phyloP scores from a whole-genome alignment of 2,329 filamentous ascomycete genomes.

The Venturia carpophila region DNA sequence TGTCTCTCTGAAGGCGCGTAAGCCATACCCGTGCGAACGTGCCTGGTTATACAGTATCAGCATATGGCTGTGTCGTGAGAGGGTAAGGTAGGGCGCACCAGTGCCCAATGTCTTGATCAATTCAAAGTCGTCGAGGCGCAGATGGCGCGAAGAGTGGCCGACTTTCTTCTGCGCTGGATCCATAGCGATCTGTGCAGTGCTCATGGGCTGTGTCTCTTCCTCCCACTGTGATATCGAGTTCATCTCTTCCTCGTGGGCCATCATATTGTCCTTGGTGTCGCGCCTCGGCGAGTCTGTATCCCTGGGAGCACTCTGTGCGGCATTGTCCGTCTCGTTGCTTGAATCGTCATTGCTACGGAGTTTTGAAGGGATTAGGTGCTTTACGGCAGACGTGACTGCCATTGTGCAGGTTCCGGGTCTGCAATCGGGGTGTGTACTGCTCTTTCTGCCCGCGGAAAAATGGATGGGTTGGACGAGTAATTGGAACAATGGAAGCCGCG shows the following conservation, averaged over 20 bases:
- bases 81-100: slow-evolving; percentile 42
- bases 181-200: slow-evolving; percentile 32
- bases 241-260: slow-evolving; percentile 41
- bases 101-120: slow-evolving; percentile 70
- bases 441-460: slow-evolving; percentile 17
- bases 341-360: slow-evolving; percentile 25
- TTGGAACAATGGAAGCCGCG: neutral
- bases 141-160: slow-evolving; percentile 9
- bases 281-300: neutral
- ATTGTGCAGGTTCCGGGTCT: neutral
- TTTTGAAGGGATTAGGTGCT: slow-evolving; percentile 29
- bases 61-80: neutral
- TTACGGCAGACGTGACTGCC: slow-evolving; percentile 31
- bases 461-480: neutral
- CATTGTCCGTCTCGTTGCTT: slow-evolving; percentile 22
- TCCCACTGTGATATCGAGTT: slow-evolving; percentile 40
- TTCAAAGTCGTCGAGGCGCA: slow-evolving; percentile 54
- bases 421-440: slow-evolving; percentile 14
- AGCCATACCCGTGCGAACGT: slow-evolving; percentile 80
- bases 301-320: slow-evolving; percentile 20
- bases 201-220: slow-evolving; percentile 36
- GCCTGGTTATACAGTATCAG: slow-evolving; percentile 38
- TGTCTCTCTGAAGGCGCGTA: slow-evolving; percentile 52
- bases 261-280: slow-evolving; percentile 24
- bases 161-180: slow-evolving; percentile 24